A percentile compares a stretch with the other conserved stretches of the same genome.
Evolutionary conservation across 2,329 filamentous ascomycete genomes (phyloP).

Genomic region (Microdochium nivale): DNA sequence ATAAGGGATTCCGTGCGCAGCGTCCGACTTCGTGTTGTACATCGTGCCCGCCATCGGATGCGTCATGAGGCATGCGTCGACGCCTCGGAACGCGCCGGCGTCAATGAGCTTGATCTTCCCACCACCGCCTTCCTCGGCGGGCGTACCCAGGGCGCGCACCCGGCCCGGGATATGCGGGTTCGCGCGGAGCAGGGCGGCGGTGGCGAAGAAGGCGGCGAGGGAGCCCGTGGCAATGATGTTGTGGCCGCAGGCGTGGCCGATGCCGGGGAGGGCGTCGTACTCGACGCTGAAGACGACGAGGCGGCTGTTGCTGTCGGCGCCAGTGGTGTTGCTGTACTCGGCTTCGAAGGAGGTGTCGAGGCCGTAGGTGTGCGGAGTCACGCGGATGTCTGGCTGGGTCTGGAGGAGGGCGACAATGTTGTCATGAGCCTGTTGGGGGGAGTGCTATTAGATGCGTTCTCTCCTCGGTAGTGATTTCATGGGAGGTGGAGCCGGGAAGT

Average conservation of each 20-base stretch:
- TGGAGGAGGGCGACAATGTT: slow-evolving; percentile 35
- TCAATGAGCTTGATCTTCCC: slow-evolving; percentile 29
- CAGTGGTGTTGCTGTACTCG: slow-evolving; percentile 7
- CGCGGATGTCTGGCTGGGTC: slow-evolving; percentile 28
- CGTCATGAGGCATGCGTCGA: slow-evolving; percentile 6
- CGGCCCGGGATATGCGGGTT: slow-evolving; percentile 20
- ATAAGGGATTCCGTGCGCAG: not conserved
- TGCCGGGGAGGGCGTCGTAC: slow-evolving; percentile 37
- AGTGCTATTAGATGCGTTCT: not conserved
- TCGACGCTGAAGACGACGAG: slow-evolving; percentile 34
- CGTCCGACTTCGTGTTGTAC: not conserved
- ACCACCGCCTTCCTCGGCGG: slow-evolving; percentile 33
- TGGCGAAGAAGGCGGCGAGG: slow-evolving; percentile 29
- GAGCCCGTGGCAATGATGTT: slow-evolving; percentile 34
- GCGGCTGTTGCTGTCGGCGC: slow-evolving; percentile 29
- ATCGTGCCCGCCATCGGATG: slow-evolving; percentile 1
- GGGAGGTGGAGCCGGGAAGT: not conserved
- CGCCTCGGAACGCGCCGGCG: slow-evolving; percentile 18
- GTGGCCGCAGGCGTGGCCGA: slow-evolving; percentile 37
- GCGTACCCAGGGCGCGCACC: slow-evolving; percentile 30
- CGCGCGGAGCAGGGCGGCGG: slow-evolving; percentile 21
- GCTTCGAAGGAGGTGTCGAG: slow-evolving; percentile 43
- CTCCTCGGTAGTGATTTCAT: not conserved
- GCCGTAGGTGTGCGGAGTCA: slow-evolving; percentile 40
- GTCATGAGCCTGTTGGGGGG: slow-evolving; percentile 30